A percentile compares a stretch with the other conserved stretches of the same genome.
phyloP scores from a whole-genome alignment of 2,329 filamentous ascomycete species.

The Conoideocrella luteorostrata region DNA sequence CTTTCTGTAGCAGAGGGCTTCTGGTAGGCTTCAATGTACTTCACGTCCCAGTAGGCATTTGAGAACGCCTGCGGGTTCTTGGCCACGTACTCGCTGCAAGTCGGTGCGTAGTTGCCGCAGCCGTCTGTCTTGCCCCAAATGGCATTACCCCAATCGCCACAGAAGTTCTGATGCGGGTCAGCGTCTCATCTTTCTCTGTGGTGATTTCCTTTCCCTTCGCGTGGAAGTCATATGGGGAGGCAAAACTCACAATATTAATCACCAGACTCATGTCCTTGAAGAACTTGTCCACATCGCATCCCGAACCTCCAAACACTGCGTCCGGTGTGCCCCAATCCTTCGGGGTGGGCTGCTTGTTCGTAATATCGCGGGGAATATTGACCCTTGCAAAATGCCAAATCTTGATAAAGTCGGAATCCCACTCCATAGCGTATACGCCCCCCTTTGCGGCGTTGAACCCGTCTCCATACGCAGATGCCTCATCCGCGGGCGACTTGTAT shows the following conservation, averaged over 20 bases:
- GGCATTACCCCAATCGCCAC: constrained; percentile 63
- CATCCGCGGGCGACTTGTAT: constrained; percentile 31
- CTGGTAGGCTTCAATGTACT: constrained; percentile 44
- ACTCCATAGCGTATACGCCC: constrained; percentile 66
- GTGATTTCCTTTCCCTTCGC: too few species aligned
- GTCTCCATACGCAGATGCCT: constrained; percentile 49
- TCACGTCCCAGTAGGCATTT: constrained; percentile 46
- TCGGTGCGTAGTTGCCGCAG: constrained; percentile 34
- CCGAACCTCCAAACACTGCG: constrained; percentile 58
- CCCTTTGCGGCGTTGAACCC: constrained; percentile 60
- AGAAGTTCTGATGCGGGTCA: constrained; percentile 51
- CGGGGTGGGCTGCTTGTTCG: constrained; percentile 53
- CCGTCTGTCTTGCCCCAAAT: constrained; percentile 34
- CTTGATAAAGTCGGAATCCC: constrained; percentile 61
- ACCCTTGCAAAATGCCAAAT: constrained; percentile 72
- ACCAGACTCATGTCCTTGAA: constrained; percentile 68
- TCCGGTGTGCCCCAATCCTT: constrained; percentile 60
- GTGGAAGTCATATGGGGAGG: too few species aligned
- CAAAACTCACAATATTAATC: constrained; percentile 52
- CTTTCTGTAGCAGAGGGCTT: background rate
- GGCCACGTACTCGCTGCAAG: constrained; percentile 41
- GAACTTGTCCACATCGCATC: constrained; percentile 58
- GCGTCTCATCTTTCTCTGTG: too few species aligned
- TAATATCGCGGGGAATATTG: constrained; percentile 59
- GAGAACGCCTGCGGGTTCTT: constrained; percentile 36